Percentiles rank a stretch among this genome's conserved stretches.
Evolutionary conservation across 805 yeast species (phyloP).

Genomic region (Kluyveromyces dobzhanskii): DNA sequence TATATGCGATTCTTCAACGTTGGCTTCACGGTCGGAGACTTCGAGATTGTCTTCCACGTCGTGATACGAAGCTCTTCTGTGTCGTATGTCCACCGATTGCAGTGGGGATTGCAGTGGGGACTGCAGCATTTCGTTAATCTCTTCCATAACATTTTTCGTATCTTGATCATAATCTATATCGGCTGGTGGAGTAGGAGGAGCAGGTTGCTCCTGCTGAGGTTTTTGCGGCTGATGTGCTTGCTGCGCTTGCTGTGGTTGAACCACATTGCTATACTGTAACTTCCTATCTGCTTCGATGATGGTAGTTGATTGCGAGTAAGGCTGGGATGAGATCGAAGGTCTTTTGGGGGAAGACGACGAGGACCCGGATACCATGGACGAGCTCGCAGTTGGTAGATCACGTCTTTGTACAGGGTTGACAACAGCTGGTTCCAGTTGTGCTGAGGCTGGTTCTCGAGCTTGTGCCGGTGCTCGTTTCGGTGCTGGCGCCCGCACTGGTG

Average conservation of each 20-base stretch:
- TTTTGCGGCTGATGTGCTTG: not conserved
- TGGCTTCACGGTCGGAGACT: not conserved
- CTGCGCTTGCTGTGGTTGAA: not conserved
- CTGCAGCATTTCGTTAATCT: not conserved
- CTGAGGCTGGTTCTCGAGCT: not conserved
- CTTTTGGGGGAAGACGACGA: conserved; percentile 4
- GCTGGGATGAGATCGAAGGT: conserved; percentile 15
- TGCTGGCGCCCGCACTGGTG: not conserved
- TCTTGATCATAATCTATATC: conserved; percentile 12
- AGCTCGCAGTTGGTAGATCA: too few species aligned
- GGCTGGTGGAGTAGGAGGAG: not conserved
- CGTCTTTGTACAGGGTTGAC: too few species aligned
- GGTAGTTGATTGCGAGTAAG: conserved; percentile 19
- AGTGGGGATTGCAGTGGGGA: not conserved
- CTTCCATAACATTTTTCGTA: conserved; percentile 3
- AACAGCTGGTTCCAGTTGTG: too few species aligned
- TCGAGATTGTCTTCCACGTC: conserved; percentile 1
- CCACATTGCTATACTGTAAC: not conserved
- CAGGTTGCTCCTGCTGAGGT: not conserved
- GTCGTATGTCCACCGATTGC: conserved; percentile 1
- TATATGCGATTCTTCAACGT: not conserved
- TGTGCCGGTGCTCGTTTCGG: not conserved
- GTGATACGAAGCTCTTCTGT: conserved; percentile 1
- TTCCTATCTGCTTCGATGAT: conserved; percentile 13
- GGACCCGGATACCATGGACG: too few species aligned